These are phyloP conservation scores for Venturia carpophila DNA, from an alignment of 2,329 filamentous ascomycete species.

Conservation along the genomic window DNA sequence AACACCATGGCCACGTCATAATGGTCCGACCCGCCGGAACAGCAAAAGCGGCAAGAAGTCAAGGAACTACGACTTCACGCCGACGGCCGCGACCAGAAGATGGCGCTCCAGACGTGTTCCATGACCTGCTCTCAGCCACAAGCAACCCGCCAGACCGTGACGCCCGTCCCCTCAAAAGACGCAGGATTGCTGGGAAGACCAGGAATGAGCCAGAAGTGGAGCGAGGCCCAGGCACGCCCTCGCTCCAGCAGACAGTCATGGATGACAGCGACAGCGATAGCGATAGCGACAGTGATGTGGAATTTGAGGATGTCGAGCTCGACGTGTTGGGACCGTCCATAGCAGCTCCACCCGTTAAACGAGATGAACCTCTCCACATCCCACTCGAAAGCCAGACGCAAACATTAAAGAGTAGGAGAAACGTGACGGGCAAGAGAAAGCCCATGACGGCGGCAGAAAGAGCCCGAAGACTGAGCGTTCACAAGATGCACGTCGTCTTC, in stretches of 20 bases:
- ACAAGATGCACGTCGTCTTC: slow-evolving; percentile 79
- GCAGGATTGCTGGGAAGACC: not conserved
- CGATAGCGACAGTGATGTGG: not conserved
- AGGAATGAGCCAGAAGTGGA: not conserved
- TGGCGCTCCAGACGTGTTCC: not conserved
- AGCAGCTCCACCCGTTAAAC: not conserved
- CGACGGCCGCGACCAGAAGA: not conserved
- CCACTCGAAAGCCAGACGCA: not conserved
- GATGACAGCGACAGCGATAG: slow-evolving; percentile 2
- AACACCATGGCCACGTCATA: too few species aligned
- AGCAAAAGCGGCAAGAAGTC: too few species aligned
- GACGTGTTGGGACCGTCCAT: not conserved
- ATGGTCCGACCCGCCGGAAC: too few species aligned
- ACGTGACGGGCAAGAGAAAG: not conserved
- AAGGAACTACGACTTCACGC: not conserved
- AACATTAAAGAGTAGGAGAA: not conserved
- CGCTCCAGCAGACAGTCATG: not conserved
- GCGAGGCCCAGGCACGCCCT: not conserved
- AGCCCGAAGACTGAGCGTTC: slow-evolving; percentile 61
- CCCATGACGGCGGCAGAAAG: slow-evolving; percentile 37
- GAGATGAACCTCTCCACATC: not conserved
- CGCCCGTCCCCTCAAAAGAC: not conserved
- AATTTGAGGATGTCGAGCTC: slow-evolving; percentile 12
- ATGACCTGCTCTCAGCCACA: not conserved
- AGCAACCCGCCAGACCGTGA: not conserved